phyloP scores from a whole-genome alignment of 768 basidiomycete species.

The Xanthoconium purpureum region DNA sequence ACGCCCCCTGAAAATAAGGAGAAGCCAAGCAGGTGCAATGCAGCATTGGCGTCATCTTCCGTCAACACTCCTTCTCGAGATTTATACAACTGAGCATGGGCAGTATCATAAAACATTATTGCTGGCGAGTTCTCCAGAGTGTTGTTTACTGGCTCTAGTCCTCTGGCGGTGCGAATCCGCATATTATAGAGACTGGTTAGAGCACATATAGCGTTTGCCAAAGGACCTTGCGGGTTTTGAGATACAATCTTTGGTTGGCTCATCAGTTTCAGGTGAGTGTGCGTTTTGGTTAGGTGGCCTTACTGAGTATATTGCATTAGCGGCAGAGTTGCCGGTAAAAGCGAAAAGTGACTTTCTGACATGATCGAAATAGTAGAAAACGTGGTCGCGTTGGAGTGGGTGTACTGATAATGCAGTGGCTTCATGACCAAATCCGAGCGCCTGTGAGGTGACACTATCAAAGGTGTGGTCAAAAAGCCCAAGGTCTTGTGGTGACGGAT shows the following conservation, averaged over 20 bases:
- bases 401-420: conserved; percentile 33
- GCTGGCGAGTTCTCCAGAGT: conserved; percentile 57
- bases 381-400: conserved; percentile 52
- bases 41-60: conserved; percentile 74
- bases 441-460: conserved; percentile 32
- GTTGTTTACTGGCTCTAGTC: conserved; percentile 52
- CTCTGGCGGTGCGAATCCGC: conserved; percentile 57
- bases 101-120: conserved; percentile 65
- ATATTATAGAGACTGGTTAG: conserved; percentile 68
- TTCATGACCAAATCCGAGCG: conserved; percentile 28
- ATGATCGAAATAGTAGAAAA: conserved; percentile 73
- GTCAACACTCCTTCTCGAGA: conserved; percentile 51
- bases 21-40: conserved; percentile 72
- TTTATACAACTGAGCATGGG: conserved; percentile 60
- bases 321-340: conserved; percentile 59
- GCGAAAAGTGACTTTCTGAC: conserved; percentile 65
- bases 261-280: conserved; percentile 17
- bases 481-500: conserved; percentile 34
- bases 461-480: conserved; percentile 34
- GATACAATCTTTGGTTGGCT: conserved; percentile 41
- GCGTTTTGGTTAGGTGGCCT: conserved; percentile 26
- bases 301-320: conserved; percentile 65
- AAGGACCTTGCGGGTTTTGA: conserved; percentile 65
- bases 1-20: conserved; percentile 67
- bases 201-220: conserved; percentile 74